A percentile compares a stretch with the other conserved stretches of the same genome.
phyloP scores from a whole-genome alignment of 306 rosid genomes.

The Cucumis cinereus region DNA sequence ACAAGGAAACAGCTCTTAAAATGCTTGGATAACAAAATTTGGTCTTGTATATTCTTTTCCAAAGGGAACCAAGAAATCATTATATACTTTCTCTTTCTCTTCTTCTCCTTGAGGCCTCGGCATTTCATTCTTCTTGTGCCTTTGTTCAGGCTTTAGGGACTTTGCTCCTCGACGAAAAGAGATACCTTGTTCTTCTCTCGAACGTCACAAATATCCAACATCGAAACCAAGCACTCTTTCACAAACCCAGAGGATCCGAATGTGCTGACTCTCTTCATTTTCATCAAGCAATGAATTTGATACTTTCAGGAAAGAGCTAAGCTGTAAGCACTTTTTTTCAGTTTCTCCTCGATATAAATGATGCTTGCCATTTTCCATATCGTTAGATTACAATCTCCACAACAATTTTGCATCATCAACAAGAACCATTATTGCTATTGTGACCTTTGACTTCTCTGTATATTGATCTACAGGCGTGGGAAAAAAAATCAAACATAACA shows the following conservation, averaged over 20 bases:
- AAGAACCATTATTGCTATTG: background rate
- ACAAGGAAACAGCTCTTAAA: background rate
- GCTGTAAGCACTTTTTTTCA: no score
- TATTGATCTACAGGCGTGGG: no score
- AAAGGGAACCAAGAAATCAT: background rate
- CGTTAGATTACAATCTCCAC: background rate
- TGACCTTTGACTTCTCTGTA: background rate
- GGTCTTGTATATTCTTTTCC: background rate
- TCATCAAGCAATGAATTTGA: no score
- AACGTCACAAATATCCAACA: no score
- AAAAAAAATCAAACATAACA: no score
- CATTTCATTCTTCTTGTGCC: background rate
- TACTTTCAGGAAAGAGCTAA: no score
- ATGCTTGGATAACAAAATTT: background rate
- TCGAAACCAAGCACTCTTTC: no score
- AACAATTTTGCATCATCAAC: background rate
- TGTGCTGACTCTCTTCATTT: no score
- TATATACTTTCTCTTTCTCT: background rate
- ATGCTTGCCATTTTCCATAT: background rate
- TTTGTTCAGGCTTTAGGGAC: background rate
- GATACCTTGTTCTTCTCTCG: no score
- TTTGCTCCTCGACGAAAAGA: no score
- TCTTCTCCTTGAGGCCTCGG: background rate
- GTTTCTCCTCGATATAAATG: no score
- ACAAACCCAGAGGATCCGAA: no score